These are phyloP conservation scores for Amanita phalloides DNA, from an alignment of 768 basidiomycete genomes.

Conservation along the genomic window DNA sequence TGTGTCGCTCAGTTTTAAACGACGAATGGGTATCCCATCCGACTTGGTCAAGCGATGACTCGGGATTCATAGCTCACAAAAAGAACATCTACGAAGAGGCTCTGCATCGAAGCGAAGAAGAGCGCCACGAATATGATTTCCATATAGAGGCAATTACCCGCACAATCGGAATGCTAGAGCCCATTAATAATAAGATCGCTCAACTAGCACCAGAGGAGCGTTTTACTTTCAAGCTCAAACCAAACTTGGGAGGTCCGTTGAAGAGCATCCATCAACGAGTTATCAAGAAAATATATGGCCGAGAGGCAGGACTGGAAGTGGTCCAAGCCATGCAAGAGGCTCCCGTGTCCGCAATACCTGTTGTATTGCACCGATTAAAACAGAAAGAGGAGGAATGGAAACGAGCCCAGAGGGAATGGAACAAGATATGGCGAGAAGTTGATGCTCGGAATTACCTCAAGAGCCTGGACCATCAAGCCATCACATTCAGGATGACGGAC, in stretches of 20 bases:
- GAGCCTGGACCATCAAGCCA: conserved; percentile 88
- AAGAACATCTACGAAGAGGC: conserved; percentile 98
- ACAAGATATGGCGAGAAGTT: conserved; percentile 96
- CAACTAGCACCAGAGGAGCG: conserved; percentile 74
- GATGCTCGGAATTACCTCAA: conserved; percentile 91
- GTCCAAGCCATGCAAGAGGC: conserved; percentile 87
- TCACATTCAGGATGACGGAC: conserved; percentile 83
- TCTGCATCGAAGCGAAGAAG: conserved; percentile 91
- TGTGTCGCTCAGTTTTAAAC: conserved; percentile 93
- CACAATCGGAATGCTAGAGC: conserved; percentile 86
- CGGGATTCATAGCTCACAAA: conserved; percentile 81
- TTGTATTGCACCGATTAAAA: conserved; percentile 82
- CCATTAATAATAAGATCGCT: conserved; percentile 79
- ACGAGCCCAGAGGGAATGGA: conserved; percentile 95
- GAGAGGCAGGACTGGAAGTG: conserved; percentile 73
- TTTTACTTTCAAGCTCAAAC: conserved; percentile 73
- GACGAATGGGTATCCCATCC: conserved; percentile 99
- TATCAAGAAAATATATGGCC: conserved; percentile 95
- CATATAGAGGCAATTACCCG: conserved; percentile 93
- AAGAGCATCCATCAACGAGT: conserved; percentile 90
- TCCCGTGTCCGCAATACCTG: conserved; percentile 79
- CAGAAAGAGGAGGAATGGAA: conserved; percentile 99
- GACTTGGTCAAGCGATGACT: conserved; percentile 89
- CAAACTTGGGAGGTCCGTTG: conserved; percentile 76
- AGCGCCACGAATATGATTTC: conserved; percentile 98